Evolutionary conservation across 1,284 basidiomycete genomes (phyloP).

Genomic region (Takashimella tepidaria): DNA sequence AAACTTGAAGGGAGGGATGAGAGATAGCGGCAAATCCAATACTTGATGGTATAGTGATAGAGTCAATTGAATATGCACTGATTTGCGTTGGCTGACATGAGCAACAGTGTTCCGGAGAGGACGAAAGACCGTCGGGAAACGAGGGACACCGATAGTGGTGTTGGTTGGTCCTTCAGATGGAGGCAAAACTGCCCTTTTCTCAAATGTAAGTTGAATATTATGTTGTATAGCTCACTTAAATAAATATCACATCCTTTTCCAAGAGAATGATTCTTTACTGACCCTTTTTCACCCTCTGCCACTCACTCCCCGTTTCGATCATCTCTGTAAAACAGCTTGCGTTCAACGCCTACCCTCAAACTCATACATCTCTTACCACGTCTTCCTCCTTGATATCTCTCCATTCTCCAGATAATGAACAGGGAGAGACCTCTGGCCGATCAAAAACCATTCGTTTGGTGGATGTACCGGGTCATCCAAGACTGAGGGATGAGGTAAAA

Average conservation of each 20-base stretch:
- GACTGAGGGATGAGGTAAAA: slow-evolving; percentile 38
- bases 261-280: too few relatives aligned
- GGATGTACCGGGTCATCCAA: slow-evolving; percentile 46
- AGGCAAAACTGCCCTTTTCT: slow-evolving; percentile 44
- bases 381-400: slow-evolving; percentile 30
- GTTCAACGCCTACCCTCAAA: slow-evolving; percentile 30
- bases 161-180: slow-evolving; percentile 39
- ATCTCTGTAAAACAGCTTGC: slow-evolving; percentile 31
- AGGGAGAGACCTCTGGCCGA: too few relatives aligned
- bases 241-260: too few relatives aligned
- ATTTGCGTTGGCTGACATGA: too few relatives aligned
- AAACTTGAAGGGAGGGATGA: too few relatives aligned
- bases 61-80: not conserved
- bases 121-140: slow-evolving; percentile 10
- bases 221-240: not conserved
- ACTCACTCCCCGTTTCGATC: too few relatives aligned
- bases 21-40: too few relatives aligned
- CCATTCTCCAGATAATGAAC: slow-evolving; percentile 12
- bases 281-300: too few relatives aligned
- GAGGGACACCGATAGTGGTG: slow-evolving; percentile 32
- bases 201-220: slow-evolving; percentile 26
- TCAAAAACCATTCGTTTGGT: slow-evolving; percentile 30
- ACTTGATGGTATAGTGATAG: slow-evolving; percentile 3
- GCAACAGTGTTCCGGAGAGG: slow-evolving; percentile 19
- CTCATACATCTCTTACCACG: slow-evolving; percentile 39